Conservation (phyloP, 176 grass and related monocot species). For the Metroxylon sagu region DNA sequence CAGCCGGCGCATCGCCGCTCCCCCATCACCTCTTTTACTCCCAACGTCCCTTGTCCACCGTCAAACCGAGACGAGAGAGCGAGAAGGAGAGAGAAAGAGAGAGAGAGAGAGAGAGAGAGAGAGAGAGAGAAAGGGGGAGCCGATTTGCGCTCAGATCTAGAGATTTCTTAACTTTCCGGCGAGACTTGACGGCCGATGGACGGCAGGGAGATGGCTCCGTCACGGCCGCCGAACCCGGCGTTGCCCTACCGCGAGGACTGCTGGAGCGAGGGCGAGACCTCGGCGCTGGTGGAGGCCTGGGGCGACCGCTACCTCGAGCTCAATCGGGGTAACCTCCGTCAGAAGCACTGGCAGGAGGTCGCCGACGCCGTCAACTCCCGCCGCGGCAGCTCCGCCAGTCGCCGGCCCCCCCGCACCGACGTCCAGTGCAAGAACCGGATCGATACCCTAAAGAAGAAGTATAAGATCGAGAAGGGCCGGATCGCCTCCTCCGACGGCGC, state of each 20-base stretch:
- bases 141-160: too few relatives aligned
- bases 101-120: conserved; percentile 4
- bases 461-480: conserved; percentile 65
- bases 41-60: conserved; percentile 18
- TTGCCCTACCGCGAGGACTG: conserved; percentile 95
- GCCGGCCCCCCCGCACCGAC: conserved; percentile 81
- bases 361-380: conserved; percentile 73
- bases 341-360: conserved; percentile 99
- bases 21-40: conserved; percentile 40
- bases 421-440: conserved; percentile 99
- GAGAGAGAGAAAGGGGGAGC: conserved; percentile 33
- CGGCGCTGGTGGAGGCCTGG: conserved; percentile 72
- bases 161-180: too few relatives aligned
- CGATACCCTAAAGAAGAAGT: conserved; percentile 98
- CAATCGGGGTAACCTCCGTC: conserved; percentile 88
- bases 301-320: conserved; percentile 79
- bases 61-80: neutral
- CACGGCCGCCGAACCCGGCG: conserved; percentile 61
- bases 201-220: conserved; percentile 6
- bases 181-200: neutral
- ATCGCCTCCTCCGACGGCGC: conserved; percentile 1
- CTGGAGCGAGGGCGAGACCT: conserved; percentile 98
- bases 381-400: conserved; percentile 34
- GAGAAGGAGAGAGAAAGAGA: conserved; percentile 22
- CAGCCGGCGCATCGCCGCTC: conserved; percentile 24